These are phyloP conservation scores for Haplosporangium sp. DNA, from an alignment of 371 early-diverging fungal genomes.

Conservation along the genomic window DNA sequence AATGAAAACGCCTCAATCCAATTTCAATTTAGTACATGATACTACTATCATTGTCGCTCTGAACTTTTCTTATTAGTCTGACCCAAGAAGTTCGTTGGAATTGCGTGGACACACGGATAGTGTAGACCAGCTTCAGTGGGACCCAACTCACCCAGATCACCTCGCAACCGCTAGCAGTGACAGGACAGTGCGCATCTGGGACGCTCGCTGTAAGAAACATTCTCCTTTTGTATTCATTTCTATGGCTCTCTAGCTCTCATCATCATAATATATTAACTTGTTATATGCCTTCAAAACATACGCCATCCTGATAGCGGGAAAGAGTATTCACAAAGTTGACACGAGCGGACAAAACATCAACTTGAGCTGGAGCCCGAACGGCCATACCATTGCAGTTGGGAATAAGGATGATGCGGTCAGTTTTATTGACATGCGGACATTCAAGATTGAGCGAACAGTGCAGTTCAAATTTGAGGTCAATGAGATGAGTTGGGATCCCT, in stretches of 20 bases:
- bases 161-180: constrained; percentile 90
- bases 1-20: too few relatives aligned
- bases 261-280: background rate
- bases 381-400: constrained; percentile 82
- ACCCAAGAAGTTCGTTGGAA: constrained; percentile 70
- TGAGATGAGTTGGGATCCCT: constrained; percentile 85
- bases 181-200: constrained; percentile 89
- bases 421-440: constrained; percentile 76
- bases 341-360: constrained; percentile 91
- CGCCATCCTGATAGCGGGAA: constrained; percentile 59
- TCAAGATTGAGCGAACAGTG: constrained; percentile 31
- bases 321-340: constrained; percentile 69
- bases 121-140: constrained; percentile 88
- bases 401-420: constrained; percentile 84
- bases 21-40: background rate
- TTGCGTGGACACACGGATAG: constrained; percentile 87
- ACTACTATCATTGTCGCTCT: background rate
- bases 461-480: constrained; percentile 68
- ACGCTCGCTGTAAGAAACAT: constrained; percentile 73
- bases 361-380: constrained; percentile 88
- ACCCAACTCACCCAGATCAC: constrained; percentile 79
- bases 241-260: background rate
- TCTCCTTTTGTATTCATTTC: background rate
- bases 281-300: background rate
- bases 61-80: constrained; percentile 57